Conservation (phyloP, 2,329 filamentous ascomycete species). For the Aspergillus arachidicola region DNA sequence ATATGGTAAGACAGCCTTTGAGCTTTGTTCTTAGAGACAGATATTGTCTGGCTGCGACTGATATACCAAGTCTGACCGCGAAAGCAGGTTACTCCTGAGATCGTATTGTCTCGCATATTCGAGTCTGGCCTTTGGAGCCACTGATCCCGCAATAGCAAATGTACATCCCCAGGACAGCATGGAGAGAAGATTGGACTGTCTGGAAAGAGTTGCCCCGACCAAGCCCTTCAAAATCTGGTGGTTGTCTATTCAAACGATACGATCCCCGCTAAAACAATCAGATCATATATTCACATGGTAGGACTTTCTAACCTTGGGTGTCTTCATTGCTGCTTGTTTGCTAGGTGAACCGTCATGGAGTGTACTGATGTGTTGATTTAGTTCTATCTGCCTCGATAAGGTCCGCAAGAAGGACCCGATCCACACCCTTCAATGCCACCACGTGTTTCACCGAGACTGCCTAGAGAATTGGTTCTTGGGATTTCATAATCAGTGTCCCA, state of each 20-base stretch:
- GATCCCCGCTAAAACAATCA: background rate
- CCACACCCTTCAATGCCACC: background rate
- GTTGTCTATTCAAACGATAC: slow-evolving; percentile 1
- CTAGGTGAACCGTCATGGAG: background rate
- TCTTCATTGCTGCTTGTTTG: background rate
- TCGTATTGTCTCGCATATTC: slow-evolving; percentile 5
- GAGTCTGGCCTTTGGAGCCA: background rate
- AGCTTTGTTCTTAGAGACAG: no score
- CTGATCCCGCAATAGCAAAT: background rate
- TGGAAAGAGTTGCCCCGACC: background rate
- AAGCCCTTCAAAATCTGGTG: slow-evolving; percentile 2
- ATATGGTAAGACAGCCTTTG: background rate
- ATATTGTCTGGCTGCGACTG: background rate
- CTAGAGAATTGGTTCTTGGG: slow-evolving; percentile 3
- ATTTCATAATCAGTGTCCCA: background rate
- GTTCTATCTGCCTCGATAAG: slow-evolving; percentile 1
- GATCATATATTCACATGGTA: slow-evolving; percentile 2
- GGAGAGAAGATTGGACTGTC: background rate
- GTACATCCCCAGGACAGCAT: background rate
- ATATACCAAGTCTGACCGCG: background rate
- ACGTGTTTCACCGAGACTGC: background rate
- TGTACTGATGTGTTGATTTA: background rate
- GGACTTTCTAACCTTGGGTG: background rate
- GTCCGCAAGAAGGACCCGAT: slow-evolving; percentile 1
- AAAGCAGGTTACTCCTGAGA: background rate